Percentiles rank a stretch among this genome's conserved stretches.
Evolutionary conservation across 2,329 filamentous ascomycete species (phyloP).

Genomic region (Venturia carpophila): DNA sequence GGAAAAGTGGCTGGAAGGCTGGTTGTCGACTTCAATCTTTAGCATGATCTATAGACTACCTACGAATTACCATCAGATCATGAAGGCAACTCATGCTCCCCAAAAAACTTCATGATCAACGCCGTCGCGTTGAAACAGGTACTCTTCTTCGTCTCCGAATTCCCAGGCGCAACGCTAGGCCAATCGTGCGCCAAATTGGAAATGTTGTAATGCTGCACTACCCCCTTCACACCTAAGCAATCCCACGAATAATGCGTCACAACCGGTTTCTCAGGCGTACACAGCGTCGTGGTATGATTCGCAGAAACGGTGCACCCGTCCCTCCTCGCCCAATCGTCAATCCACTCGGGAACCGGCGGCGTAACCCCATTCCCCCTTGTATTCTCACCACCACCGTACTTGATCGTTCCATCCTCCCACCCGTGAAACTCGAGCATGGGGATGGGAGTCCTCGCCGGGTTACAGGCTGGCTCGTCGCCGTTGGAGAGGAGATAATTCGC

Average conservation of each 20-base stretch:
- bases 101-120: constrained; percentile 29
- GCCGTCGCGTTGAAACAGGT: constrained; percentile 28
- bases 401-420: constrained; percentile 39
- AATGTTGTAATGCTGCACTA: constrained; percentile 34
- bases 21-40: constrained; percentile 45
- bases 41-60: not conserved
- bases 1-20: constrained; percentile 46
- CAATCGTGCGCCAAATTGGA: constrained; percentile 36
- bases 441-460: constrained; percentile 31
- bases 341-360: constrained; percentile 39
- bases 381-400: constrained; percentile 38
- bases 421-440: constrained; percentile 47
- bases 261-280: not conserved
- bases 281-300: not conserved
- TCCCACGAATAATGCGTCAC: constrained; percentile 10
- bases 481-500: constrained; percentile 40
- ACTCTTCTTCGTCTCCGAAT: constrained; percentile 25
- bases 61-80: not conserved
- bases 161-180: constrained; percentile 30
- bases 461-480: constrained; percentile 34
- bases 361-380: constrained; percentile 33
- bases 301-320: not conserved
- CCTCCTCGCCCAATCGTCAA: constrained; percentile 1
- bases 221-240: constrained; percentile 25
- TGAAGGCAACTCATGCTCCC: constrained; percentile 24